These are phyloP conservation scores for Podaxis pistillaris DNA, from an alignment of 768 basidiomycete genomes.

Conservation along the genomic window DNA sequence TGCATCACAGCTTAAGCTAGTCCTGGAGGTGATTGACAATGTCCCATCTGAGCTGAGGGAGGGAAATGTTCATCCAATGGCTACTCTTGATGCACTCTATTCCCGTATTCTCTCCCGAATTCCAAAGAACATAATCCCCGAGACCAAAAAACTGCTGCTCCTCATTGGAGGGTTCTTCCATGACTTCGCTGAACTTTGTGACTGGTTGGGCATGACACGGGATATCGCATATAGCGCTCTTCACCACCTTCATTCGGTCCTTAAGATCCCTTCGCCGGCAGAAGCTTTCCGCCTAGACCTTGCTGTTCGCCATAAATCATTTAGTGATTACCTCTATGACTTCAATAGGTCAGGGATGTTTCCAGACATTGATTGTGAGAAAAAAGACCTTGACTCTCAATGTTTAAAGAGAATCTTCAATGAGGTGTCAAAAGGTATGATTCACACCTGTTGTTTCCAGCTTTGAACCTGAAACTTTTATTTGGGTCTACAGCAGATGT, in stretches of 20 bases:
- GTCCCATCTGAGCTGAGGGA: too few species aligned
- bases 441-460: background rate
- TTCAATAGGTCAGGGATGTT: background rate
- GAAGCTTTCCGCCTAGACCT: background rate
- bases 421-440: background rate
- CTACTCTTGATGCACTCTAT: conserved; percentile 12
- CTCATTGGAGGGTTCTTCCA: background rate
- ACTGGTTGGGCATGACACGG: background rate
- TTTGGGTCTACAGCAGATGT: background rate
- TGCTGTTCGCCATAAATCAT: background rate
- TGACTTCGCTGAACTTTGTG: background rate
- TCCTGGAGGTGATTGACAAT: background rate
- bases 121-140: background rate
- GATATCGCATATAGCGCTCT: background rate
- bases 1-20: background rate
- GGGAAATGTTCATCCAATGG: conserved; percentile 3
- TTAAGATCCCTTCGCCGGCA: background rate
- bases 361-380: background rate
- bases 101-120: background rate
- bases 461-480: background rate
- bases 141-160: background rate
- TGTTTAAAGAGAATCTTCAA: background rate
- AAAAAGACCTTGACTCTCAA: background rate
- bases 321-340: background rate
- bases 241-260: background rate